These are phyloP conservation scores for Erodium moschatum DNA, from an alignment of 441 rosid species.

Conservation along the genomic window DNA sequence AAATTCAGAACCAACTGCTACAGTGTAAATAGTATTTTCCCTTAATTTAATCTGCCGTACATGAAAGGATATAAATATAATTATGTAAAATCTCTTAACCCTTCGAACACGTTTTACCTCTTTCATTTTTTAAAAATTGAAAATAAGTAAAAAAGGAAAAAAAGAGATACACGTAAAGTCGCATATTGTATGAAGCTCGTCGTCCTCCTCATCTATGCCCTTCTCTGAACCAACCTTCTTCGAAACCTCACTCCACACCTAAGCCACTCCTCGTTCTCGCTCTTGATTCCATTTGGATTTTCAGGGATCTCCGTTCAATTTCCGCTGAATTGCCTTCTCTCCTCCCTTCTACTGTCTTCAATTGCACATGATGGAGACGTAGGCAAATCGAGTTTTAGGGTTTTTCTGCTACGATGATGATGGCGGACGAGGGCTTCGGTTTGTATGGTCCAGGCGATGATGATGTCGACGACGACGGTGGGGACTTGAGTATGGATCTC, in stretches of 20 bases:
- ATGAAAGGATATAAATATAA: no score
- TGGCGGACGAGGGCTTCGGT: constrained; percentile 36
- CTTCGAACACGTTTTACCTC: neutral
- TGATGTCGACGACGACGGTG: constrained; percentile 26
- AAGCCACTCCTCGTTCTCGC: neutral
- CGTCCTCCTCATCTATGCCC: neutral
- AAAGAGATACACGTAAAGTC: neutral
- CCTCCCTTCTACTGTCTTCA: neutral
- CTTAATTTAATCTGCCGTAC: no score
- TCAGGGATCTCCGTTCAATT: neutral
- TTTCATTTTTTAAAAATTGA: neutral
- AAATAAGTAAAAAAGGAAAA: neutral
- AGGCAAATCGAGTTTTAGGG: constrained; percentile 10
- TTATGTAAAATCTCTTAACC: neutral
- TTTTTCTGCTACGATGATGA: constrained; percentile 22
- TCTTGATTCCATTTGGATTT: constrained; percentile 15
- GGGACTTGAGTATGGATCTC: constrained; percentile 38
- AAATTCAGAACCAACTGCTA: no score
- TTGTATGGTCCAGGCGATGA: neutral
- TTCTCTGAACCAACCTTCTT: neutral
- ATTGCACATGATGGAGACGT: neutral
- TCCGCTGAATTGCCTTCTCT: constrained; percentile 13
- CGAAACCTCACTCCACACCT: constrained; percentile 1
- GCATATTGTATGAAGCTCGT: neutral
- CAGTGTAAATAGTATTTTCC: no score